A percentile compares a stretch with the other conserved stretches of the same genome.
phyloP scores from a whole-genome alignment of 805 yeast species.

The Torulaspora maleeae region DNA sequence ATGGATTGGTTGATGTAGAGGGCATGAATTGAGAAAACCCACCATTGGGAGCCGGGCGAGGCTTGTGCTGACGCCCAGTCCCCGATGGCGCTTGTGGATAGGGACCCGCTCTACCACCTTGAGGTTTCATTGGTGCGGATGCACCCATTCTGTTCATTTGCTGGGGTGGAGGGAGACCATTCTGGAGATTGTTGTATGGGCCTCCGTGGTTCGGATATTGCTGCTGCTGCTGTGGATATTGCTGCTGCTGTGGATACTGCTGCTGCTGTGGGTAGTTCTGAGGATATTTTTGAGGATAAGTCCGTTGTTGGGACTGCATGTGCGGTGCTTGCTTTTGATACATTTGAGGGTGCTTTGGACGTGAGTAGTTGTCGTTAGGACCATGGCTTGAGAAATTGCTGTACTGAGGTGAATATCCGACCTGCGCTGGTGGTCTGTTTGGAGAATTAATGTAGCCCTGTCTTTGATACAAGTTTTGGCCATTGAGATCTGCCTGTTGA shows the following conservation, averaged over 20 bases:
- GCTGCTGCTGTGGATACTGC: conserved; percentile 9
- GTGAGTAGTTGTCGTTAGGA: background rate
- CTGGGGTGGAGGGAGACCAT: conserved; percentile 9
- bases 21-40: conserved; percentile 37
- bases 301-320: conserved; percentile 5
- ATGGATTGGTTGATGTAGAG: conserved; percentile 27
- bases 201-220: conserved; percentile 5
- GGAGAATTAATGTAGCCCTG: conserved; percentile 3
- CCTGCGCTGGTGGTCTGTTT: background rate
- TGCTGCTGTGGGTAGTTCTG: conserved; percentile 5
- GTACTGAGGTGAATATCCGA: conserved; percentile 5
- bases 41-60: conserved; percentile 18
- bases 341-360: conserved; percentile 9
- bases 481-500: conserved; percentile 1
- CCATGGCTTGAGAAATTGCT: conserved; percentile 4
- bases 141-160: conserved; percentile 4
- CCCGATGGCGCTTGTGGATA: conserved; percentile 7
- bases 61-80: conserved; percentile 6
- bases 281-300: conserved; percentile 4
- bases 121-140: conserved; percentile 7
- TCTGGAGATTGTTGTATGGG: conserved; percentile 4
- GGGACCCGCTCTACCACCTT: conserved; percentile 15
- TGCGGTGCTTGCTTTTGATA: conserved; percentile 9
- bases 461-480: background rate
- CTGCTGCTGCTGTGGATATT: conserved; percentile 6